Percentiles rank a stretch among this genome's conserved stretches.
phyloP scores from a whole-genome alignment of 345 rosid genomes.

The Excoecaria agallocha region DNA sequence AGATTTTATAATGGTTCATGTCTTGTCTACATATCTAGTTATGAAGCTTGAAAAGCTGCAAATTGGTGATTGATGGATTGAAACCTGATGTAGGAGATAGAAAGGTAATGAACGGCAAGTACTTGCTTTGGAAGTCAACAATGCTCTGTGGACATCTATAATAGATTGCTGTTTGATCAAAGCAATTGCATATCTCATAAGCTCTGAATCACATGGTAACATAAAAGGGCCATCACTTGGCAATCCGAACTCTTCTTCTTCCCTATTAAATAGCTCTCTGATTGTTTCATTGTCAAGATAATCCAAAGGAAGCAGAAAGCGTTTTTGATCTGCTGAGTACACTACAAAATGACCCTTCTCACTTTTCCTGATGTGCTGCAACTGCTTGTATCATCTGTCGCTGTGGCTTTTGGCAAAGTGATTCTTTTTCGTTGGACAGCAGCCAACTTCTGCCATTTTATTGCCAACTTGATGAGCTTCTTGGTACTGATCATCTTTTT shows the following conservation, averaged over 20 bases:
- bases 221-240: constrained; percentile 13
- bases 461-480: no score
- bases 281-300: no score
- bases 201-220: constrained; percentile 13
- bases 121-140: neutral
- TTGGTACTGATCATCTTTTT: no score
- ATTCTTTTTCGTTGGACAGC: no score
- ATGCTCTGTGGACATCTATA: neutral
- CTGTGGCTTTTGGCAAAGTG: neutral
- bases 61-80: neutral
- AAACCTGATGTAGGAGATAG: neutral
- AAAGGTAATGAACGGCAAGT: neutral
- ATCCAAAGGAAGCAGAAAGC: no score
- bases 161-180: neutral
- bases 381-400: neutral
- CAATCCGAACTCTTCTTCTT: constrained; percentile 11
- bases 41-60: constrained; percentile 3
- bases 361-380: no score
- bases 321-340: no score
- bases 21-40: neutral
- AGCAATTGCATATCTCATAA: constrained; percentile 6
- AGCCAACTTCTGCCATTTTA: no score
- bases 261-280: neutral
- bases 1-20: neutral
- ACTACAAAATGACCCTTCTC: no score